Percentiles rank a stretch among this genome's conserved stretches.
Conservation (phyloP, 805 yeast species). For the Grigorovia yakushimaensis region DNA sequence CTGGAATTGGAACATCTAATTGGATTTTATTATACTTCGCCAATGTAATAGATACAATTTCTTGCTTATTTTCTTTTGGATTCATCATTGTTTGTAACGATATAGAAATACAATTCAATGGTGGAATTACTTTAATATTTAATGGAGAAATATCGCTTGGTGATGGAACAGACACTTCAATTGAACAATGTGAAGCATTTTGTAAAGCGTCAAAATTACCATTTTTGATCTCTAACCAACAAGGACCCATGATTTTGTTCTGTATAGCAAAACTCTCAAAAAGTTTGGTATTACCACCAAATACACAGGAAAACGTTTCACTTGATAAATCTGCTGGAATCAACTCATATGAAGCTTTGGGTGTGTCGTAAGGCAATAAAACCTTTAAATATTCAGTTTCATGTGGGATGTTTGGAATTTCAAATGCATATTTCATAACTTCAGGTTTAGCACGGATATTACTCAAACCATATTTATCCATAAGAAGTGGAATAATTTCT, state of each 20-base stretch:
- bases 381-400: constrained; percentile 75
- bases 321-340: constrained; percentile 64
- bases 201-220: constrained; percentile 50
- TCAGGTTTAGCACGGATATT: constrained; percentile 62
- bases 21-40: constrained; percentile 61
- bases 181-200: constrained; percentile 68
- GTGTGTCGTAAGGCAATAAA: constrained; percentile 62
- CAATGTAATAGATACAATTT: constrained; percentile 72
- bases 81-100: constrained; percentile 77
- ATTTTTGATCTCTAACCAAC: constrained; percentile 75
- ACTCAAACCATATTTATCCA: constrained; percentile 52
- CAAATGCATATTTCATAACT: constrained; percentile 79
- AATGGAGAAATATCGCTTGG: constrained; percentile 42
- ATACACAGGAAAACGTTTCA: constrained; percentile 64
- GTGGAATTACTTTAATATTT: constrained; percentile 45
- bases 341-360: constrained; percentile 37
- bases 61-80: constrained; percentile 66
- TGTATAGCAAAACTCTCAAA: constrained; percentile 83
- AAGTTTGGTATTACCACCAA: constrained; percentile 63
- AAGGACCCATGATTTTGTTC: constrained; percentile 89
- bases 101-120: constrained; percentile 62
- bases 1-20: constrained; percentile 67
- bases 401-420: constrained; percentile 62
- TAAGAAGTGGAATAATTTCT: constrained; percentile 59
- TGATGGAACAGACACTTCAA: constrained; percentile 53